Conservation (phyloP, 495 filamentous ascomycete species). For the Trypethelium eluteriae region DNA sequence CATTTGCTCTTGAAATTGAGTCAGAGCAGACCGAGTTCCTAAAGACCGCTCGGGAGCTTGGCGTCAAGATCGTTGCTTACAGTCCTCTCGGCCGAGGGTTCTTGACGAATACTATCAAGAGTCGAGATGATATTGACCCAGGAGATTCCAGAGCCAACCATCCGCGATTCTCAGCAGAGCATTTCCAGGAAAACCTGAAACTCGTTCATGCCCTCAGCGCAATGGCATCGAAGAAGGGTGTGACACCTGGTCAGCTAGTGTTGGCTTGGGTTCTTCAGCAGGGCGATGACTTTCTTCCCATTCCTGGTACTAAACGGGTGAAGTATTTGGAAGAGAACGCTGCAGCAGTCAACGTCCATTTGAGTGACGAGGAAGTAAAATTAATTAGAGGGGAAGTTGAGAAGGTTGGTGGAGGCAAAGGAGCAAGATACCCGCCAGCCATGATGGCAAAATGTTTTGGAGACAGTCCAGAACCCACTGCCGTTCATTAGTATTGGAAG, state of each 20-base stretch:
- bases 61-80: constrained; percentile 41
- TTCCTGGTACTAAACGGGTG: constrained; percentile 51
- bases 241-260: constrained; percentile 34
- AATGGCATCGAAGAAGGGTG: constrained; percentile 40
- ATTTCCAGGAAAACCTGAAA: constrained; percentile 44
- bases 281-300: constrained; percentile 44
- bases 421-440: constrained; percentile 31
- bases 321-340: constrained; percentile 53
- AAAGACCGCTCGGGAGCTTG: constrained; percentile 49
- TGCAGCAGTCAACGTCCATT: constrained; percentile 38
- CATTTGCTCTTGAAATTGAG: constrained; percentile 52
- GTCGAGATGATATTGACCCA: constrained; percentile 33
- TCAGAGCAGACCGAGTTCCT: constrained; percentile 41
- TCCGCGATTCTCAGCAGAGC: constrained; percentile 46
- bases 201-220: constrained; percentile 39
- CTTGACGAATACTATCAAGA: constrained; percentile 36
- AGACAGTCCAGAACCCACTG: constrained; percentile 29
- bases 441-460: constrained; percentile 32
- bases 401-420: constrained; percentile 33
- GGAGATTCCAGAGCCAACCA: constrained; percentile 30
- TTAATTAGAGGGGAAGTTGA: constrained; percentile 43
- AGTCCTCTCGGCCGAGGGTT: constrained; percentile 44
- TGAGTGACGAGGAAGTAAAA: constrained; percentile 44
- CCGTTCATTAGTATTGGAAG: neutral
- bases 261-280: constrained; percentile 42